Evolutionary conservation across 208 protist genomes (phyloP).

Genomic region (Endotrypanum monterogeii): DNA sequence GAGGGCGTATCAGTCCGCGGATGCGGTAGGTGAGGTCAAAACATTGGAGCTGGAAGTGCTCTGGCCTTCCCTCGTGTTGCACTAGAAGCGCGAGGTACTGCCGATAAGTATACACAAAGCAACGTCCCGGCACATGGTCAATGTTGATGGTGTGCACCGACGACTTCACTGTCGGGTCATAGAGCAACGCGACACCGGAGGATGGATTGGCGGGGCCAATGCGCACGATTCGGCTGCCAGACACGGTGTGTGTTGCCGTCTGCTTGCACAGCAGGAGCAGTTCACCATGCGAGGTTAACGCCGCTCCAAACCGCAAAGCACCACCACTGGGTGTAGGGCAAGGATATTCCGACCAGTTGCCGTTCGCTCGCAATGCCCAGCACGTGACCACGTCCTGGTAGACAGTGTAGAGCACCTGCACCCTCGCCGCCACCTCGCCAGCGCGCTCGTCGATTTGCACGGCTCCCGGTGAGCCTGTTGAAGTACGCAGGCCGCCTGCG

Average conservation of each 20-base stretch:
- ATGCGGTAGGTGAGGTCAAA: slow-evolving; percentile 93
- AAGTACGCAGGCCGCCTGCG: neutral
- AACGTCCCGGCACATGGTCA: slow-evolving; percentile 50
- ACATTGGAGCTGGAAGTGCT: slow-evolving; percentile 68
- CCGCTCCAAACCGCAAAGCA: slow-evolving; percentile 26
- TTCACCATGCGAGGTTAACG: slow-evolving; percentile 42
- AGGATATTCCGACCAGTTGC: slow-evolving; percentile 42
- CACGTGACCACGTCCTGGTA: slow-evolving; percentile 60
- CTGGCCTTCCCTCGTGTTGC: slow-evolving; percentile 39
- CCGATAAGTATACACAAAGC: slow-evolving; percentile 71
- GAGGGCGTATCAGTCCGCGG: slow-evolving; percentile 76
- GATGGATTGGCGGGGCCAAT: slow-evolving; percentile 4
- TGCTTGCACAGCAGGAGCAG: slow-evolving; percentile 35
- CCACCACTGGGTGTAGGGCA: slow-evolving; percentile 36
- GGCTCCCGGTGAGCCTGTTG: neutral
- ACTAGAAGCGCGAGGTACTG: slow-evolving; percentile 88
- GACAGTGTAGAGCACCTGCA: slow-evolving; percentile 55
- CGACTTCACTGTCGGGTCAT: slow-evolving; percentile 54
- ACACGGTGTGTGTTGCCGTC: neutral
- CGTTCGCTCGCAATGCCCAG: slow-evolving; percentile 40
- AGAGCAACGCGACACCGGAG: slow-evolving; percentile 4
- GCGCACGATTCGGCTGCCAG: slow-evolving; percentile 15
- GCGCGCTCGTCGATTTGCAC: neutral
- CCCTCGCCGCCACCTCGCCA: neutral
- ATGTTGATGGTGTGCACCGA: slow-evolving; percentile 77